A percentile compares a stretch with the other conserved stretches of the same genome.
phyloP scores from a whole-genome alignment of 2,329 filamentous ascomycete genomes.

The Phoma herbarum region DNA sequence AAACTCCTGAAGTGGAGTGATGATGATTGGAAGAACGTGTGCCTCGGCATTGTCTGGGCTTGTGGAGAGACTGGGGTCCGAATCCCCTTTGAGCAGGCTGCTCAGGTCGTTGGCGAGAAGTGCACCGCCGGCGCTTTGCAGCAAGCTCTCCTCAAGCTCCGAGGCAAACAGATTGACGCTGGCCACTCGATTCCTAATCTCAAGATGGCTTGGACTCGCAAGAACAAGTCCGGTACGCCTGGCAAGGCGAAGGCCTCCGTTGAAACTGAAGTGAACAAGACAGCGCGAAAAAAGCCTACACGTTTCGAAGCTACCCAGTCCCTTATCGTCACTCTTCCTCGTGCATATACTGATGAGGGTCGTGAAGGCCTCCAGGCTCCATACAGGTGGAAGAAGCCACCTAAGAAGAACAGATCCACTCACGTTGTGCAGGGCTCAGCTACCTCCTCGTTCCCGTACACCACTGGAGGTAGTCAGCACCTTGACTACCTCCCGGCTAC shows the following conservation, averaged over 20 bases:
- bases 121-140: constrained; percentile 44
- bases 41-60: constrained; percentile 43
- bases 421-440: constrained; percentile 1
- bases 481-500: not conserved
- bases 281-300: constrained; percentile 19
- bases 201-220: constrained; percentile 39
- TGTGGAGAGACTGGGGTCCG: constrained; percentile 40
- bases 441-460: not conserved
- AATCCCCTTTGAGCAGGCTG: constrained; percentile 45
- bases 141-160: constrained; percentile 47
- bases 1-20: constrained; percentile 45
- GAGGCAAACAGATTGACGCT: constrained; percentile 31
- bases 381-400: constrained; percentile 15
- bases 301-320: constrained; percentile 19
- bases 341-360: constrained; percentile 4
- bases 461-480: not conserved
- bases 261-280: constrained; percentile 10
- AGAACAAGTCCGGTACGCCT: constrained; percentile 18
- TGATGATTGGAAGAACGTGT: constrained; percentile 39
- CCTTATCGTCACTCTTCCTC: constrained; percentile 17
- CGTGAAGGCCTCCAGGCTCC: constrained; percentile 13
- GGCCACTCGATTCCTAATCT: constrained; percentile 34
- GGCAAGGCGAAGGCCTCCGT: constrained; percentile 15
- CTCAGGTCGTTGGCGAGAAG: constrained; percentile 32
- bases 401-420: constrained; percentile 3